Percentiles rank a stretch among this genome's conserved stretches.
Conservation (phyloP, 2,329 filamentous ascomycete species). For the Fusarium nelsonii region DNA sequence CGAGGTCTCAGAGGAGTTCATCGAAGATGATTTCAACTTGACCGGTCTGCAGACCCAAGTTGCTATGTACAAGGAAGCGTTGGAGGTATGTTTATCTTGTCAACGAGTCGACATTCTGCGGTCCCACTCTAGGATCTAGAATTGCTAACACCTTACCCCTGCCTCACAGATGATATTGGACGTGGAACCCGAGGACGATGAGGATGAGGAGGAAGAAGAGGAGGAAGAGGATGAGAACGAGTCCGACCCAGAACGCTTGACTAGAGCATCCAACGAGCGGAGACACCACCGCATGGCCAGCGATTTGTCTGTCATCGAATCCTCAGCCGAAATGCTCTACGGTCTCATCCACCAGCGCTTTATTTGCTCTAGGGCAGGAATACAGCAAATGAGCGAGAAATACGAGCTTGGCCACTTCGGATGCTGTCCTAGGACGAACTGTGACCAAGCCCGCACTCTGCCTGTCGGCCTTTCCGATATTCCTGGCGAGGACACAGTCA, state of each 20-base stretch:
- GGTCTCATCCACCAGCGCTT: conserved; percentile 98
- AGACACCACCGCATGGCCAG: conserved; percentile 88
- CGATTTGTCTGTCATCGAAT: conserved; percentile 95
- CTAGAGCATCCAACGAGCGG: conserved; percentile 69
- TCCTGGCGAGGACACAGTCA: conserved; percentile 96
- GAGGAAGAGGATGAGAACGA: conserved; percentile 80
- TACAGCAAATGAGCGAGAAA: conserved; percentile 99
- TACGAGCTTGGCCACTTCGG: conserved; percentile 98
- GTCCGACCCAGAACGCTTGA: conserved; percentile 69
- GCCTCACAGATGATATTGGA: conserved; percentile 89
- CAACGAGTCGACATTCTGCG: conserved; percentile 3
- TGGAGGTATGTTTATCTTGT: conserved; percentile 72
- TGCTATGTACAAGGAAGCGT: conserved; percentile 97
- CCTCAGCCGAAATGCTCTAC: conserved; percentile 97
- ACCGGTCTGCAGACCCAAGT: conserved; percentile 96
- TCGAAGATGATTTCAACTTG: conserved; percentile 99
- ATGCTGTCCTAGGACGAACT: conserved; percentile 92
- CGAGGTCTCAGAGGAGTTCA: conserved; percentile 98
- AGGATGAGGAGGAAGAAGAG: conserved; percentile 87
- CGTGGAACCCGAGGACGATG: conserved; percentile 94
- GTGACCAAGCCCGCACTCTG: conserved; percentile 88
- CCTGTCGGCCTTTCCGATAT: conserved; percentile 95
- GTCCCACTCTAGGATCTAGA: not conserved
- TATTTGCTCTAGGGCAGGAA: conserved; percentile 94
- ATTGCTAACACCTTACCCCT: conserved; percentile 19